These are phyloP conservation scores for Amylostereum chailletii DNA, from an alignment of 1,284 basidiomycete species.

Conservation along the genomic window DNA sequence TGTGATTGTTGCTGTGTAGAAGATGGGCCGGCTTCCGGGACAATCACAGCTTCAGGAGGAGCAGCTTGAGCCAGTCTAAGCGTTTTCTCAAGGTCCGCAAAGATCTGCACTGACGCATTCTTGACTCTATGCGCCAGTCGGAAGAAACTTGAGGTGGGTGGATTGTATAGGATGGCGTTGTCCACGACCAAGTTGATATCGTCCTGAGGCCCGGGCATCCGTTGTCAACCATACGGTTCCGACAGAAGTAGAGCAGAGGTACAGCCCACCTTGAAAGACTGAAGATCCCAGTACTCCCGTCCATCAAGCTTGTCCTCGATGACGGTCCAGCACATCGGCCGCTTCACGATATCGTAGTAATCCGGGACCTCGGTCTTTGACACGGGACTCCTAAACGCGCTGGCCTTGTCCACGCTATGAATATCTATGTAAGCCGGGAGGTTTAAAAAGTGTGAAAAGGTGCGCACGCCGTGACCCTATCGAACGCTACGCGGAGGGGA, in stretches of 20 bases:
- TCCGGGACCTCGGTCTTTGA: conserved; percentile 77
- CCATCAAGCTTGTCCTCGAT: conserved; percentile 77
- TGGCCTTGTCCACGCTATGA: conserved; percentile 63
- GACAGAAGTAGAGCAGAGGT: neutral
- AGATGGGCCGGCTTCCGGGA: too few species aligned
- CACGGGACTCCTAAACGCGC: conserved; percentile 80
- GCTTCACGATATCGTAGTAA: conserved; percentile 82
- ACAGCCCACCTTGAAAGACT: conserved; percentile 62
- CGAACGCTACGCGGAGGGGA: conserved; percentile 56
- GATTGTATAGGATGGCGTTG: conserved; percentile 89
- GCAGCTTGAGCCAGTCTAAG: too few species aligned
- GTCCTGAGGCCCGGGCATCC: conserved; percentile 33
- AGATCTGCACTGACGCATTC: conserved; percentile 44
- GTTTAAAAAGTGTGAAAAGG: conserved; percentile 6
- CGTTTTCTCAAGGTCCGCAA: conserved; percentile 45
- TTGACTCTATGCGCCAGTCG: conserved; percentile 69
- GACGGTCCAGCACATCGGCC: conserved; percentile 84
- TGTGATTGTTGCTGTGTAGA: too few species aligned
- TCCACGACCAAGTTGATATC: conserved; percentile 78
- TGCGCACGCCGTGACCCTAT: conserved; percentile 63
- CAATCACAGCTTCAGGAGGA: too few species aligned
- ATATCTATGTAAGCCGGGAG: neutral
- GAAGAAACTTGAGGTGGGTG: conserved; percentile 63
- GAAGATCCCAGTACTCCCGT: conserved; percentile 71
- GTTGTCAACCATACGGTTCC: too few species aligned